Percentiles rank a stretch among this genome's conserved stretches.
These are phyloP conservation scores for Diospyros kaki DNA, from an alignment of 148 eudicot genomes.

Conservation along the genomic window DNA sequence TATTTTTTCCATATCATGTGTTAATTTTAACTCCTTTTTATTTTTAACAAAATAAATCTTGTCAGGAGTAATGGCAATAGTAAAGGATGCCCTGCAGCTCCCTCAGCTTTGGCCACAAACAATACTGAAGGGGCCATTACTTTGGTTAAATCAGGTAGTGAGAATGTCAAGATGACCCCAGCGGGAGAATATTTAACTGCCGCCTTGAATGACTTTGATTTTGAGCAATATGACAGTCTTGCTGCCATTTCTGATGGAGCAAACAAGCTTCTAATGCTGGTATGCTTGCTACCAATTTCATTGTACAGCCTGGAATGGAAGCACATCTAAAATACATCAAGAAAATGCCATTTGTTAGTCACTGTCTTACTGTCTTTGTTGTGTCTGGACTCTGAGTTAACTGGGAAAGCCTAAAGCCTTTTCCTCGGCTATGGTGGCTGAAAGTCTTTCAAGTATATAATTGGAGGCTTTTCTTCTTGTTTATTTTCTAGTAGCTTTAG, in stretches of 20 bases:
- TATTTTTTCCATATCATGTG: not conserved
- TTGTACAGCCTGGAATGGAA: not conserved
- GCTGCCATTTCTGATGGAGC: constrained; percentile 99
- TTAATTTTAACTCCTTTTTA: not conserved
- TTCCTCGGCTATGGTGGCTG: not conserved
- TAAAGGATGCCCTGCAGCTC: constrained; percentile 36
- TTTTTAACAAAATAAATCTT: not conserved
- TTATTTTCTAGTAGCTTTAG: not conserved
- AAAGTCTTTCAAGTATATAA: not conserved
- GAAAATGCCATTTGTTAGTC: not conserved
- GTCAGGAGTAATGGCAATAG: constrained; percentile 47
- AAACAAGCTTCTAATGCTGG: constrained; percentile 99
- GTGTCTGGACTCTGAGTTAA: not conserved
- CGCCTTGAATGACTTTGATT: constrained; percentile 92
- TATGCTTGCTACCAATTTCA: constrained; percentile 22
- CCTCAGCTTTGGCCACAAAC: constrained; percentile 41
- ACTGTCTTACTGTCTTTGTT: not conserved
- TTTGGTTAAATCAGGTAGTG: constrained; percentile 70
- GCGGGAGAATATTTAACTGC: constrained; percentile 98
- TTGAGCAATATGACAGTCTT: constrained; percentile 82
- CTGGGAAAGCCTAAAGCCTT: not conserved
- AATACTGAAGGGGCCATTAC: constrained; percentile 64
- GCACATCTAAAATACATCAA: not conserved
- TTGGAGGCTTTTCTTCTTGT: not conserved
- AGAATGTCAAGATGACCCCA: constrained; percentile 77